Evolutionary conservation across 2,329 filamentous ascomycete species (phyloP).

Genomic region (Aspergillus glaucus): DNA sequence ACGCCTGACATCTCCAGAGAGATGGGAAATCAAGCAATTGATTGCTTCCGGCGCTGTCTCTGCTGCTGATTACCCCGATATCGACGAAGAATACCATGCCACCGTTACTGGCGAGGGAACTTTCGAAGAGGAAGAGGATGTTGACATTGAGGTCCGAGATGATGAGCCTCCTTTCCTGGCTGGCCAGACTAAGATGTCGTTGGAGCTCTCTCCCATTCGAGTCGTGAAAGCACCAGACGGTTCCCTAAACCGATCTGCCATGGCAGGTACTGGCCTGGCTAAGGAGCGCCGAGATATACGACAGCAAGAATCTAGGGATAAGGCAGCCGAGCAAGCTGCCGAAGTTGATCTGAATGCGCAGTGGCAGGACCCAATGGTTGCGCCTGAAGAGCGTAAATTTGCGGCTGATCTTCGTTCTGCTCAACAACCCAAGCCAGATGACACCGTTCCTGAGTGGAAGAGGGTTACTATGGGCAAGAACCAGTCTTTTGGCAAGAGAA

Average conservation of each 20-base stretch:
- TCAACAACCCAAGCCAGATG: conserved; percentile 53
- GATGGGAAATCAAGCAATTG: conserved; percentile 95
- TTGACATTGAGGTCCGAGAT: conserved; percentile 93
- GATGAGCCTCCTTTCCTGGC: conserved; percentile 95
- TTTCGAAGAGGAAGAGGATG: conserved; percentile 89
- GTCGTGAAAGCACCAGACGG: conserved; percentile 97
- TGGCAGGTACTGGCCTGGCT: conserved; percentile 81
- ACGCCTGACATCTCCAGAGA: conserved; percentile 89
- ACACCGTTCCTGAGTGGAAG: conserved; percentile 88
- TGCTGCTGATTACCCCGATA: conserved; percentile 85
- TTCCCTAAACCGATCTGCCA: conserved; percentile 93
- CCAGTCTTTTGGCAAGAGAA: conserved; percentile 75
- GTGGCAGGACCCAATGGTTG: conserved; percentile 96
- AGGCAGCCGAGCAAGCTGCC: conserved; percentile 64
- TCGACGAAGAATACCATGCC: conserved; percentile 89
- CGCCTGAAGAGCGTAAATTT: conserved; percentile 77
- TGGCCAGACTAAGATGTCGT: conserved; percentile 91
- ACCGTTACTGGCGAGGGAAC: conserved; percentile 78
- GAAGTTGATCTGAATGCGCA: conserved; percentile 81
- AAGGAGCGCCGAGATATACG: conserved; percentile 85
- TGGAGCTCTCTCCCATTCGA: conserved; percentile 90
- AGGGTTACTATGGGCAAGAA: conserved; percentile 72
- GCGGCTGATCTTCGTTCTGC: conserved; percentile 75
- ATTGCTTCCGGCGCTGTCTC: conserved; percentile 93
- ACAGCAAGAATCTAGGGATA: conserved; percentile 78